A percentile compares a stretch with the other conserved stretches of the same genome.
Conservation (phyloP, 805 yeast genomes). For the Lipomyces yamadae region DNA sequence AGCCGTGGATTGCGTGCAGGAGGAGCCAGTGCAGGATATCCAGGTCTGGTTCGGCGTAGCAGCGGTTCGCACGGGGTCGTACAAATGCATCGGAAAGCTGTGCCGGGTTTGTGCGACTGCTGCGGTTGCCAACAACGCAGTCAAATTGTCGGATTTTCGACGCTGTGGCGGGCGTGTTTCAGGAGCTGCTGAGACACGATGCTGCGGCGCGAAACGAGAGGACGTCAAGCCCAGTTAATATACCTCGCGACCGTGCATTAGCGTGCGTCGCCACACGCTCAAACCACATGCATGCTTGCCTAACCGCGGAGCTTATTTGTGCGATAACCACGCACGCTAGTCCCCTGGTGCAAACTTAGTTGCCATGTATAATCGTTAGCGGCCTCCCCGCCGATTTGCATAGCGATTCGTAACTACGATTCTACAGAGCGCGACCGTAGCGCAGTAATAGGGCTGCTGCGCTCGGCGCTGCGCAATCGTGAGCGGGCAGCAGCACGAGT, state of each 20-base stretch:
- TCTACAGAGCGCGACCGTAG: too few species aligned
- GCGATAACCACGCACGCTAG: background rate
- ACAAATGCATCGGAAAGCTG: too few species aligned
- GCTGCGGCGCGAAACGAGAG: conserved; percentile 1
- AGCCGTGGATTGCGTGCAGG: too few species aligned
- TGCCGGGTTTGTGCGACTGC: too few species aligned
- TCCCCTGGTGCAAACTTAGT: background rate
- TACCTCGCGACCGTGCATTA: background rate
- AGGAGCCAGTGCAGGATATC: too few species aligned
- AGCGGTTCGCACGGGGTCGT: too few species aligned
- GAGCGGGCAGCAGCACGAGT: background rate
- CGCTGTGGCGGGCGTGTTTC: background rate
- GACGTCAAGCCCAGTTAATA: background rate
- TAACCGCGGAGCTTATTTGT: background rate
- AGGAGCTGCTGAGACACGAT: background rate
- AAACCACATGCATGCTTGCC: background rate
- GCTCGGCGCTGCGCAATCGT: background rate
- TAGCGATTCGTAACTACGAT: too few species aligned
- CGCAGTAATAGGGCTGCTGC: too few species aligned
- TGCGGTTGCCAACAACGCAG: too few species aligned
- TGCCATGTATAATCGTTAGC: too few species aligned
- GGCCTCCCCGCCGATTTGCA: too few species aligned
- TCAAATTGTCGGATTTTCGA: background rate
- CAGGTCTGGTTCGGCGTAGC: too few species aligned
- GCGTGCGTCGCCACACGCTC: background rate